Evolutionary conservation across 345 rosid species (phyloP).

Genomic region (Schrenkiella parvula): DNA sequence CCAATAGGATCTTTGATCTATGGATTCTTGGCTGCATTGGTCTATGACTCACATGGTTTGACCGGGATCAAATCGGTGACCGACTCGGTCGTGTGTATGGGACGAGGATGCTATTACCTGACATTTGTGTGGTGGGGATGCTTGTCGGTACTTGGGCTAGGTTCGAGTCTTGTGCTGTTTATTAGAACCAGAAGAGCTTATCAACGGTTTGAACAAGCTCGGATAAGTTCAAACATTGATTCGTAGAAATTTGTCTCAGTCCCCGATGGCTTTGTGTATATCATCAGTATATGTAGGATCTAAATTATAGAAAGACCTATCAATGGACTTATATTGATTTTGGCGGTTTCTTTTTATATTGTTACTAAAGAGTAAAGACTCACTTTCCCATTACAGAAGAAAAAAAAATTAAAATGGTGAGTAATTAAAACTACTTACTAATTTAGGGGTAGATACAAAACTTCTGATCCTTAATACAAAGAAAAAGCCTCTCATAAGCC

Average conservation of each 20-base stretch:
- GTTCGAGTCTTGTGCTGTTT: constrained; percentile 62
- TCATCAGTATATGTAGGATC: background rate
- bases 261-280: constrained; percentile 8
- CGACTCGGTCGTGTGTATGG: constrained; percentile 59
- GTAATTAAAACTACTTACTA: background rate
- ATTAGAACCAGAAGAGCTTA: constrained; percentile 83
- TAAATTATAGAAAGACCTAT: background rate
- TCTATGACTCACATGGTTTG: constrained; percentile 58
- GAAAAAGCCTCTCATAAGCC: constrained; percentile 85
- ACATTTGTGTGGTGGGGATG: constrained; percentile 93
- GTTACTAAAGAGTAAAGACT: too few species aligned
- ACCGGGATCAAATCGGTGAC: constrained; percentile 6
- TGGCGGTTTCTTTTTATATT: too few species aligned
- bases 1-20: constrained; percentile 82
- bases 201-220: constrained; percentile 61
- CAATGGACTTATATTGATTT: background rate
- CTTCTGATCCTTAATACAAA: constrained; percentile 68
- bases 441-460: constrained; percentile 56
- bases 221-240: constrained; percentile 32
- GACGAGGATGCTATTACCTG: constrained; percentile 66
- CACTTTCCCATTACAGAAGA: background rate
- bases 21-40: constrained; percentile 78
- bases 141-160: constrained; percentile 66
- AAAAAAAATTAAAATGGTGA: background rate
- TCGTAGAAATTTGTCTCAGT: background rate